Percentiles rank a stretch among this genome's conserved stretches.
Conservation (phyloP, 768 basidiomycete genomes). For the Pleurotus djamor region DNA sequence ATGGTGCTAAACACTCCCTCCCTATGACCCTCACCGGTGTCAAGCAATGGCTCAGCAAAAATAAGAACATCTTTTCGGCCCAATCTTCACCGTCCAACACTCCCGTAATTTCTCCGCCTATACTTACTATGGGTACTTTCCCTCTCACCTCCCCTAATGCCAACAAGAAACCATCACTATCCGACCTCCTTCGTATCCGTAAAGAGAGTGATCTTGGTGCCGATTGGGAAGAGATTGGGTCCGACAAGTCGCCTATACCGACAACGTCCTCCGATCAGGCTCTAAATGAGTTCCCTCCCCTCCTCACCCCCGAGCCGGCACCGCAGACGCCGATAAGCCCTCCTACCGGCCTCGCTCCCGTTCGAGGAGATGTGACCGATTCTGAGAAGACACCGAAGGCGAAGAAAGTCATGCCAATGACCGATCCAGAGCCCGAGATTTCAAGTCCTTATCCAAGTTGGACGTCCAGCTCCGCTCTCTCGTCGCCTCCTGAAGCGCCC, state of each 20-base stretch:
- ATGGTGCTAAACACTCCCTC: slow-evolving; percentile 37
- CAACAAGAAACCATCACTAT: slow-evolving; percentile 63
- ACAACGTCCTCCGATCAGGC: slow-evolving; percentile 39
- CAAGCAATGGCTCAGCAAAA: slow-evolving; percentile 73
- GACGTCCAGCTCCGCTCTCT: slow-evolving; percentile 35
- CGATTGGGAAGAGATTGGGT: slow-evolving; percentile 67
- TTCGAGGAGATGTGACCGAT: slow-evolving; percentile 23
- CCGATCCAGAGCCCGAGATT: slow-evolving; percentile 16
- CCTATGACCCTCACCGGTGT: slow-evolving; percentile 79
- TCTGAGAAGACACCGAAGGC: slow-evolving; percentile 40
- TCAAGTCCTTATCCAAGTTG: slow-evolving; percentile 21
- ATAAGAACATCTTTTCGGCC: slow-evolving; percentile 53
- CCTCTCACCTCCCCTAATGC: slow-evolving; percentile 22
- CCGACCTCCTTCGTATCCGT: slow-evolving; percentile 57
- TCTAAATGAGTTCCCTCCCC: slow-evolving; percentile 14
- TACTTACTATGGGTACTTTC: slow-evolving; percentile 16
- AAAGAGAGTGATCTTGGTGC: slow-evolving; percentile 49
- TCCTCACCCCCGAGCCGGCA: slow-evolving; percentile 11
- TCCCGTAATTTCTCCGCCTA: slow-evolving; percentile 27
- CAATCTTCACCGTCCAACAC: slow-evolving; percentile 35
- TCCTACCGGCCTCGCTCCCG: slow-evolving; percentile 9
- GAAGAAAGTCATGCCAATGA: slow-evolving; percentile 31
- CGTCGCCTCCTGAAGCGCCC: slow-evolving; percentile 52
- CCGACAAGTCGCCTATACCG: slow-evolving; percentile 24
- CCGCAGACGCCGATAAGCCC: slow-evolving; percentile 3